Percentiles rank a stretch among this genome's conserved stretches.
phyloP scores from a whole-genome alignment of 148 eudicot genomes.

The Fagopyrum tataricum region DNA sequence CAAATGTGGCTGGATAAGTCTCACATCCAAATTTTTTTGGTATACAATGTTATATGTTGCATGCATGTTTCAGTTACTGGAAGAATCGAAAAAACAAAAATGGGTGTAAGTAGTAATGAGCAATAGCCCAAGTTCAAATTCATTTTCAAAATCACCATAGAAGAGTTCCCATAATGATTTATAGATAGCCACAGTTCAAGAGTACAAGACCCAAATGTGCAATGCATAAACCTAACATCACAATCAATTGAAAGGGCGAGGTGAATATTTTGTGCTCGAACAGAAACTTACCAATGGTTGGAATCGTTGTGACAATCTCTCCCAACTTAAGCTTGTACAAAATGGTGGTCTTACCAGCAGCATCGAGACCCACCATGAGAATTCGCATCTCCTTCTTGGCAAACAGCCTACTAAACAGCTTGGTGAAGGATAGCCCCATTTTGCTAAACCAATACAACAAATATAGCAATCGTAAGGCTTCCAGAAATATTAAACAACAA shows the following conservation, averaged over 20 bases:
- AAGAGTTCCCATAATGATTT: neutral
- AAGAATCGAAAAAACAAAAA: neutral
- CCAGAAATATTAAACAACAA: neutral
- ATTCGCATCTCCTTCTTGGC: conserved; percentile 50
- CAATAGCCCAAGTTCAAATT: neutral
- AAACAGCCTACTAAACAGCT: conserved; percentile 44
- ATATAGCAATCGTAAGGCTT: too few relatives aligned
- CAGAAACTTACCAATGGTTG: conserved; percentile 33
- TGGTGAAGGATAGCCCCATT: conserved; percentile 46
- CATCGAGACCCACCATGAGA: conserved; percentile 39
- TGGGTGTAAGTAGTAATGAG: neutral
- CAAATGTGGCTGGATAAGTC: neutral
- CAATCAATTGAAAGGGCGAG: neutral
- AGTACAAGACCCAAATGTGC: neutral
- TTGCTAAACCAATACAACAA: neutral
- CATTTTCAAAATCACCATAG: neutral
- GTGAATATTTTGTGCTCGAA: neutral
- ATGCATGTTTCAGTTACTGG: neutral
- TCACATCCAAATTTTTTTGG: neutral
- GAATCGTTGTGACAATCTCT: conserved; percentile 47
- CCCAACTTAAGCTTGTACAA: conserved; percentile 44
- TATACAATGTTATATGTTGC: too few relatives aligned
- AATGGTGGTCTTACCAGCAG: conserved; percentile 27
- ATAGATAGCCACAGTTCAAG: neutral
- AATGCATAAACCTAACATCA: neutral